Evolutionary conservation across 139 green algal species (phyloP), one percentile per base, ranked within the genome.

Genomic region (Picochlorum sp.): DNA sequence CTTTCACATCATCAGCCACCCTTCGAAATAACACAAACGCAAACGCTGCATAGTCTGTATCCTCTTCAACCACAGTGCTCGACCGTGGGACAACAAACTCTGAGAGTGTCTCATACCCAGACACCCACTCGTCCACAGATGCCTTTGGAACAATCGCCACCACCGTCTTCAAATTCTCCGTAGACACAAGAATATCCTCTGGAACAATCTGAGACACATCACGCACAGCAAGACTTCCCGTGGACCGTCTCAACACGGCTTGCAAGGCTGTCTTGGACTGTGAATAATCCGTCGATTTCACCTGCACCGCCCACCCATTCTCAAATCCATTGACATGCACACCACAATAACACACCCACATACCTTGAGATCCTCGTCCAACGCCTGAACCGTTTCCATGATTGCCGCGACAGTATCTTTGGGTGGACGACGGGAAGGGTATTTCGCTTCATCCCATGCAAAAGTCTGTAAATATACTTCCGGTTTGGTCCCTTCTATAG

Each of bases 321-420:
- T 9, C 16, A 54, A 18, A 26, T 54, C 47, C 47, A 54, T 9
- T 26, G 15, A 3, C 16, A 26, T 26, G 15, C 1, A 54, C 1
- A 26, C 47, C 56, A 62, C 47, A 4, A 62, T 32, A 1, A 58
- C 10, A 26, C 23, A 52, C n/a, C 6, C 8, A 14, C 52, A 4
- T 20, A 54, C 87, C 87, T 98, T 99, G n/a, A 99, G 76, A 62
- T 97, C 94, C 57, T 98, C 94, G 56, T 99, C 94, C 26, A 98
- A 75, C 59, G 87, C 88, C 18, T 69, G 64, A 9, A 97, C 70
- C 10, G 76, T 84, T 47, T 98, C 92, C 4, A 72, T 80, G 38
- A 99, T 88, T 56, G 88, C 88, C 3, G 88, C 75, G 16, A 99
- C 82, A 9, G 84, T 95, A 57, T 99, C 94, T 44, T 82, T 81